Evolutionary conservation across 2,329 filamentous ascomycete species (phyloP), one percentile per base, ranked within the genome.

Genomic region (Botryotinia calthae): DNA sequence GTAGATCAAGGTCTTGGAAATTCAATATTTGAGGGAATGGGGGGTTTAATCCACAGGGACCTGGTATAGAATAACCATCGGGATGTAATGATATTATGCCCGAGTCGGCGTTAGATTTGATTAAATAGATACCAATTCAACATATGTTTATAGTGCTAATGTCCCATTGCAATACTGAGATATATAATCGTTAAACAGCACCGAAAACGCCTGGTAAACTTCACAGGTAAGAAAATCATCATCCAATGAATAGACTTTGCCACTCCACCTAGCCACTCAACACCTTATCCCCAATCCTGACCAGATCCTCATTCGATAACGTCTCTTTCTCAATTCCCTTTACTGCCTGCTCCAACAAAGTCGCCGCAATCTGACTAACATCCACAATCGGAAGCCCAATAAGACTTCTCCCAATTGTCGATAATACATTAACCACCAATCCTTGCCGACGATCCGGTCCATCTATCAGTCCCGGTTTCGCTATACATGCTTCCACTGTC

Each of bases 381-480:
- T 77, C 74, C 1, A 86, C 79, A 1, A 75, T 80, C 0, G 83
- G 81, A 16, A 85, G 70, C 12, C 80, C 78, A 28, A 80, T 75
- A 5, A 79, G 44, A 16, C 70, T 62, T 10, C 75, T 54, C 9
- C 79, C 59, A 31, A 80, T 58, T 6, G 75, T 73, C 0, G 75
- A 77, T 22, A 80, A 34, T 9, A 78, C 72, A 7, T 71, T 56
- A n/a, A 73, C 77, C 48, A 78, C 14, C 2, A 78, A 31, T 2
- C 40, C 59, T 28, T 34, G 59, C n/a, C 31, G 37, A 34, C 74
- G 74, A 2, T 80, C 79, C 2, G 79, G 78, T 22, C 75, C 77
- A 25, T 76, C 80, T 70, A 88, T 84, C 25, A 84, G 72, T 0
- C 85, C 85, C 0, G 84, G 82, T 72, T 84, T 86, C 9, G 80